Evolutionary conservation across 2,329 filamentous ascomycete genomes (phyloP).

Genomic region (Trichoderma harzianum): DNA sequence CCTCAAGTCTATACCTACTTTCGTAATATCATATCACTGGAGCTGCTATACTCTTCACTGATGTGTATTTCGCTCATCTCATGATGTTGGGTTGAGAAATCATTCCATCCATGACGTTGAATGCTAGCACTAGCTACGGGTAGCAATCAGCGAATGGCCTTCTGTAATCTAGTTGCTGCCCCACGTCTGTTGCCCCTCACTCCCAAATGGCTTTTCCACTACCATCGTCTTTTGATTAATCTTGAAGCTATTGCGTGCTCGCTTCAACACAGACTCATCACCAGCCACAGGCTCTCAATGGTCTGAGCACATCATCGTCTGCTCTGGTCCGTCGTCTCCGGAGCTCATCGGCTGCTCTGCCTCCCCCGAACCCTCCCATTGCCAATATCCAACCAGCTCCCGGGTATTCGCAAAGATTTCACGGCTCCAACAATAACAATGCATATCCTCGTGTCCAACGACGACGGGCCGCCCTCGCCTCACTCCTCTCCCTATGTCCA

Average conservation of each 20-base stretch:
- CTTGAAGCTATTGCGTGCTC: background rate
- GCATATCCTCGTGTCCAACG: constrained; percentile 69
- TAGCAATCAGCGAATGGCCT: background rate
- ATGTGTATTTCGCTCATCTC: too few relatives aligned
- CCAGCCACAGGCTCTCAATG: background rate
- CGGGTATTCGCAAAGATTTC: background rate
- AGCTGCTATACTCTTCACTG: background rate
- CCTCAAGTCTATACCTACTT: too few relatives aligned
- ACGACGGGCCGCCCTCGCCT: constrained; percentile 76
- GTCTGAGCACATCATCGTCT: background rate
- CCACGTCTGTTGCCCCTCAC: constrained; percentile 13
- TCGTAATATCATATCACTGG: background rate
- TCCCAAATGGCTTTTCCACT: background rate
- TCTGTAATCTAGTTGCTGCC: constrained; percentile 1
- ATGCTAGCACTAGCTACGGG: background rate
- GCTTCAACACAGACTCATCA: background rate
- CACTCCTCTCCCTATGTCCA: constrained; percentile 79
- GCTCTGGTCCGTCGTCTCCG: background rate
- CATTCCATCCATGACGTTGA: background rate
- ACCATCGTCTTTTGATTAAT: background rate
- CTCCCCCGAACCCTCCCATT: background rate
- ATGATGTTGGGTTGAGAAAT: background rate
- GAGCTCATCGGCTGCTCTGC: background rate
- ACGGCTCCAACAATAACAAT: constrained; percentile 42
- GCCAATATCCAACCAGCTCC: background rate